Evolutionary conservation across 1,284 basidiomycete species (phyloP).

Genomic region (Boletus subluridellus): DNA sequence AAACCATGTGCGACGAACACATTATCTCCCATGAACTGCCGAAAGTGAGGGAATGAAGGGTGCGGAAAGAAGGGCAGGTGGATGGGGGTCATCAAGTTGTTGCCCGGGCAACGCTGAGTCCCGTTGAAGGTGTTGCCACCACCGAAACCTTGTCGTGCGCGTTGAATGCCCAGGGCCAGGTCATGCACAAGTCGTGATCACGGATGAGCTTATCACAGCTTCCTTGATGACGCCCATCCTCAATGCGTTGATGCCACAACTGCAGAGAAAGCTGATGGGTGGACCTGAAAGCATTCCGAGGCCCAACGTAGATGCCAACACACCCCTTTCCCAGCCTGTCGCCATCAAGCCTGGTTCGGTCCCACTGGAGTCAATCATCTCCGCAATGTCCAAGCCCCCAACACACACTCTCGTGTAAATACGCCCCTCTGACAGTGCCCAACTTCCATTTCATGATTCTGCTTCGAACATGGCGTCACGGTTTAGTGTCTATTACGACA

Average conservation of each 20-base stretch:
- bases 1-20: slow-evolving; percentile 66
- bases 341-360: slow-evolving; percentile 57
- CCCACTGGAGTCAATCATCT: slow-evolving; percentile 88
- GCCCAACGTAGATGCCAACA: slow-evolving; percentile 10
- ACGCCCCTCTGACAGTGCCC: slow-evolving; percentile 63
- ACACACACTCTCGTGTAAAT: slow-evolving; percentile 70
- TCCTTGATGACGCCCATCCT: slow-evolving; percentile 54
- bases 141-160: slow-evolving; percentile 26
- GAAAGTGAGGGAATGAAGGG: slow-evolving; percentile 46
- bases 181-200: slow-evolving; percentile 37
- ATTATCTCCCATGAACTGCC: slow-evolving; percentile 50
- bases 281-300: slow-evolving; percentile 30
- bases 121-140: slow-evolving; percentile 42
- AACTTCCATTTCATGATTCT: slow-evolving; percentile 68
- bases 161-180: too few relatives aligned
- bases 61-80: slow-evolving; percentile 28
- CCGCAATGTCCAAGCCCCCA: slow-evolving; percentile 77
- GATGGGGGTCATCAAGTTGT: slow-evolving; percentile 34
- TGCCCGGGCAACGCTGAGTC: slow-evolving; percentile 41
- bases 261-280: slow-evolving; percentile 41
- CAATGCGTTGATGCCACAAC: slow-evolving; percentile 54
- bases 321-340: slow-evolving; percentile 17
- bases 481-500: slow-evolving; percentile 51
- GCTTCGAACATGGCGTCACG: slow-evolving; percentile 53
- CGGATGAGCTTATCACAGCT: slow-evolving; percentile 34